Evolutionary conservation across 2,329 filamentous ascomycete genomes (phyloP).

Genomic region (Trichoderma semiorbis): DNA sequence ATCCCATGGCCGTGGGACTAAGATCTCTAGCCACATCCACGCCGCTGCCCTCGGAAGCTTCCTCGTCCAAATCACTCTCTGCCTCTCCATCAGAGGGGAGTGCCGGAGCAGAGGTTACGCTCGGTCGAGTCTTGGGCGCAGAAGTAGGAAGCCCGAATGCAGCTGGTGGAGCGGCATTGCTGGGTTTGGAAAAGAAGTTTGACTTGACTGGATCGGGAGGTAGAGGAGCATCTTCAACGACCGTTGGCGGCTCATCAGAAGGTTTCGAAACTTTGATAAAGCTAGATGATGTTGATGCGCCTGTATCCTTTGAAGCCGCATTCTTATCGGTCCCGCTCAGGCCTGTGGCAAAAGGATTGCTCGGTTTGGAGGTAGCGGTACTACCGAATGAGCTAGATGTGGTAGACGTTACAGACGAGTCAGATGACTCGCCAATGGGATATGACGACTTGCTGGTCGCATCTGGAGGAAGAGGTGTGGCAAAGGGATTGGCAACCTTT

Average conservation of each 20-base stretch:
- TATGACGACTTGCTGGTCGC: slow-evolving; percentile 52
- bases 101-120: slow-evolving; percentile 38
- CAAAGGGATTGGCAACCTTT: slow-evolving; percentile 37
- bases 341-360: slow-evolving; percentile 42
- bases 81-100: slow-evolving; percentile 40
- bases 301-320: slow-evolving; percentile 9
- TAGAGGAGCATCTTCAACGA: slow-evolving; percentile 35
- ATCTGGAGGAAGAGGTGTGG: slow-evolving; percentile 52
- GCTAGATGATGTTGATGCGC: slow-evolving; percentile 34
- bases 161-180: slow-evolving; percentile 42
- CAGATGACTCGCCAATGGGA: slow-evolving; percentile 48
- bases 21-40: slow-evolving; percentile 63
- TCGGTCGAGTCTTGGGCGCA: slow-evolving; percentile 30
- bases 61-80: slow-evolving; percentile 39
- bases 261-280: slow-evolving; percentile 30
- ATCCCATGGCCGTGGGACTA: slow-evolving; percentile 47
- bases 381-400: slow-evolving; percentile 28
- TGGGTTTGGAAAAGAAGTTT: slow-evolving; percentile 28
- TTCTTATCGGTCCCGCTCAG: slow-evolving; percentile 25
- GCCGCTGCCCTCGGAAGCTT: slow-evolving; percentile 56
- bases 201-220: slow-evolving; percentile 39
- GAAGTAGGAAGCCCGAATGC: slow-evolving; percentile 34
- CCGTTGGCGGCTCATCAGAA: slow-evolving; percentile 22
- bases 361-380: slow-evolving; percentile 28
- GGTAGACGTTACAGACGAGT: slow-evolving; percentile 47